Percentiles rank a stretch among this genome's conserved stretches.
These are phyloP conservation scores for Colletotrichum gigasporum DNA, from an alignment of 2,329 filamentous ascomycete species.

Conservation along the genomic window DNA sequence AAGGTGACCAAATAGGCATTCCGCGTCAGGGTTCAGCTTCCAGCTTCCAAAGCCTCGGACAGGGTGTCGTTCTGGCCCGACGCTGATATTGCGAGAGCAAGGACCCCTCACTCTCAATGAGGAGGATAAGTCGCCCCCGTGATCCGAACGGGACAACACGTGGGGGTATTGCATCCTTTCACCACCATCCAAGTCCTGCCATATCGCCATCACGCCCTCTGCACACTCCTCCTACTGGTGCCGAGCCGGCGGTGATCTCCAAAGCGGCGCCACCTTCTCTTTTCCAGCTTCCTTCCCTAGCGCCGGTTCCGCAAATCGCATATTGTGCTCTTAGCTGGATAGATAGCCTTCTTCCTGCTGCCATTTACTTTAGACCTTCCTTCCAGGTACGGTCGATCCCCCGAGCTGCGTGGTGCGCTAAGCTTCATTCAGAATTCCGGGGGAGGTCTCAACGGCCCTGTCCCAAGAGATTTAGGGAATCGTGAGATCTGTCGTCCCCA, in stretches of 20 bases:
- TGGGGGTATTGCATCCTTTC: constrained; percentile 22
- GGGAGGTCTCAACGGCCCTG: constrained; percentile 21
- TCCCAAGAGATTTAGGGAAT: constrained; percentile 24
- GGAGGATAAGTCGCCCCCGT: background rate
- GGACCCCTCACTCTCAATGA: constrained; percentile 6
- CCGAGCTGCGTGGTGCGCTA: constrained; percentile 11
- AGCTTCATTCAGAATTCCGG: constrained; percentile 21
- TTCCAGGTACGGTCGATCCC: constrained; percentile 18
- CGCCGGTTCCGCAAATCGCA: background rate
- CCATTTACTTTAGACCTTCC: constrained; percentile 17
- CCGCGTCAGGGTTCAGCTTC: background rate
- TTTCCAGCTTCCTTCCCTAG: background rate
- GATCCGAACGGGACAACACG: constrained; percentile 8
- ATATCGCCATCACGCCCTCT: constrained; percentile 12
- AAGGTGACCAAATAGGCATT: background rate
- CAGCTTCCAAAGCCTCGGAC: background rate
- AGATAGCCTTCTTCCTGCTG: constrained; percentile 5
- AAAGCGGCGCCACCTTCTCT: constrained; percentile 9
- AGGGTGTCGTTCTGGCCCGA: constrained; percentile 7
- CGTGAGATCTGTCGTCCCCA: constrained; percentile 21
- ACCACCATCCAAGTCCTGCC: background rate
- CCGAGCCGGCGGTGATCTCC: background rate
- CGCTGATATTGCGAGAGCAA: background rate
- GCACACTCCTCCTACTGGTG: background rate
- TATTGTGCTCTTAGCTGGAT: background rate